These are phyloP conservation scores for Pythium guiyangense DNA, from an alignment of 352 stramenopile genomes.

Conservation along the genomic window DNA sequence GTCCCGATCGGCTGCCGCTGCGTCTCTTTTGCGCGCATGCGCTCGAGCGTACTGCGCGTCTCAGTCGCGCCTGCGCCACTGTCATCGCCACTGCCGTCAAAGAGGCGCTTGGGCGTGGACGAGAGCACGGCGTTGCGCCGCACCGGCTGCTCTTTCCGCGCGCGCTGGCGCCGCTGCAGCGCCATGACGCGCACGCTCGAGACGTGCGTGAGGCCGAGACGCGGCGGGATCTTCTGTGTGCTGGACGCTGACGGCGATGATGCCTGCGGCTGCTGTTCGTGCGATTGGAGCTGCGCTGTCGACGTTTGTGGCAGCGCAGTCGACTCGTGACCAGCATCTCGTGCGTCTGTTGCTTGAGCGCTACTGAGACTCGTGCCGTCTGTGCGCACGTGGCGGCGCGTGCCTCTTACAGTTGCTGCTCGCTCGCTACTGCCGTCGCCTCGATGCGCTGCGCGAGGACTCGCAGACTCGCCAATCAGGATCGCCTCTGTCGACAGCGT, in stretches of 20 bases:
- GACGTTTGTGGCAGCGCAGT: no score
- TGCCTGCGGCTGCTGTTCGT: neutral
- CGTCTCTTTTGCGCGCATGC: neutral
- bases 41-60: neutral
- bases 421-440: neutral
- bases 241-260: neutral
- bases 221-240: neutral
- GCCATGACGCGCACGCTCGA: slow-evolving; percentile 23
- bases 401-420: neutral
- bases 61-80: neutral
- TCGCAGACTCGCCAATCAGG: slow-evolving; percentile 10
- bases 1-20: slow-evolving; percentile 31
- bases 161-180: slow-evolving; percentile 6
- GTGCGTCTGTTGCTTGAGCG: neutral
- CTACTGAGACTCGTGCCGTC: neutral
- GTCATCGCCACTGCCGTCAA: neutral
- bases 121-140: slow-evolving; percentile 10
- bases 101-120: slow-evolving; percentile 5
- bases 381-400: no score
- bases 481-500: slow-evolving; percentile 30
- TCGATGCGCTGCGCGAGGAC: neutral
- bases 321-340: neutral
- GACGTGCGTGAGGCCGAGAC: slow-evolving; percentile 13
- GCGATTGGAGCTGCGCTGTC: slow-evolving; percentile 5
- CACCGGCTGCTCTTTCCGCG: slow-evolving; percentile 23